Conservation (phyloP, 2,329 filamentous ascomycete genomes). For the Colletotrichum phormii region DNA sequence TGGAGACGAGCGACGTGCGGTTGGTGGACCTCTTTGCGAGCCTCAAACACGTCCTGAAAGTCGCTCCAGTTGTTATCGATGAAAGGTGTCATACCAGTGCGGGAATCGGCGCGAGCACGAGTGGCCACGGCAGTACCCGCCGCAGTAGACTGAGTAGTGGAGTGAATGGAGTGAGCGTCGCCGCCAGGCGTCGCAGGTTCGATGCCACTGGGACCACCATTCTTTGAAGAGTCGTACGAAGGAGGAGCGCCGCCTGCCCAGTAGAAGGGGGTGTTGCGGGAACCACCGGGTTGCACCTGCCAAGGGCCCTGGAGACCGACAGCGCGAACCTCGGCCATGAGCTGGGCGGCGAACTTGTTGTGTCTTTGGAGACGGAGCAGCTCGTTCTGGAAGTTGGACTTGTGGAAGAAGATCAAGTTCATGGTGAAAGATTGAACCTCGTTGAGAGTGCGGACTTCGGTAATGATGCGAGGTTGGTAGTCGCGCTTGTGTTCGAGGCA, state of each 20-base stretch:
- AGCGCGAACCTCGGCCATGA: slow-evolving; percentile 87
- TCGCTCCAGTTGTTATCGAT: slow-evolving; percentile 50
- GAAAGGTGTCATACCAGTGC: slow-evolving; percentile 38
- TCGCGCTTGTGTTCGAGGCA: slow-evolving; percentile 89
- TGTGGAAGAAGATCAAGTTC: slow-evolving; percentile 98
- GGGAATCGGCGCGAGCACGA: slow-evolving; percentile 35
- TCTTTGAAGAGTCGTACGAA: slow-evolving; percentile 46
- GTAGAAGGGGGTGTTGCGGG: slow-evolving; percentile 75
- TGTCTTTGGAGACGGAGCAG: slow-evolving; percentile 87
- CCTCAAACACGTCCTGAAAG: slow-evolving; percentile 60
- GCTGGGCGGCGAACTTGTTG: slow-evolving; percentile 92
- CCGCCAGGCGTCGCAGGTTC: slow-evolving; percentile 28
- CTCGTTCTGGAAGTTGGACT: slow-evolving; percentile 96
- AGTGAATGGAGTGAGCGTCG: slow-evolving; percentile 38
- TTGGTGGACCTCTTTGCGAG: slow-evolving; percentile 50
- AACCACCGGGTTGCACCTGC: slow-evolving; percentile 72
- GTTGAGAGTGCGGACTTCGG: slow-evolving; percentile 82
- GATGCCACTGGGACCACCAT: slow-evolving; percentile 32
- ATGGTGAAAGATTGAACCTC: slow-evolving; percentile 88
- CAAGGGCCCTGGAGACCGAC: slow-evolving; percentile 85
- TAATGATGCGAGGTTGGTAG: slow-evolving; percentile 87
- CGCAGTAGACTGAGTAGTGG: slow-evolving; percentile 41
- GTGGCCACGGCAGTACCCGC: slow-evolving; percentile 43
- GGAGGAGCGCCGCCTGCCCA: slow-evolving; percentile 52
- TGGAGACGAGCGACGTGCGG: slow-evolving; percentile 41